A percentile compares a stretch with the other conserved stretches of the same genome.
phyloP scores from a whole-genome alignment of 129 eudicot genomes.

The sunflower (Helianthus annuus) region HanXRQr2.0-SUNRISE NC_035441.2:89706171-89706670 shows the following conservation, averaged over 20 bases:
- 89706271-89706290: too few species aligned
- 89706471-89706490: slow-evolving; percentile 19
- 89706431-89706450: slow-evolving; percentile 22
- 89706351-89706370: neutral
- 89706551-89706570: neutral
- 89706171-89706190: too few species aligned
- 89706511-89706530: slow-evolving; percentile 4
- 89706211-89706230: too few species aligned
- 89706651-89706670: too few species aligned
- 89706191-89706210: too few species aligned
- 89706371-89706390: neutral
- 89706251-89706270: too few species aligned
- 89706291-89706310: too few species aligned
- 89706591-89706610: too few species aligned
- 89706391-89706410: neutral
- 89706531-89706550: neutral
- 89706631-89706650: too few species aligned
- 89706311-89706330: neutral
- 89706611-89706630: too few species aligned
- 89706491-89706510: neutral
- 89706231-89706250: too few species aligned
- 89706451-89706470: slow-evolving; percentile 16
- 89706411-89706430: neutral
- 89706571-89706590: neutral
- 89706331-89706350: neutral